A percentile compares a stretch with the other conserved stretches of the same genome.
These are phyloP conservation scores for Annulohypoxylon stygium DNA, from an alignment of 495 filamentous ascomycete genomes.

Conservation along the genomic window DNA sequence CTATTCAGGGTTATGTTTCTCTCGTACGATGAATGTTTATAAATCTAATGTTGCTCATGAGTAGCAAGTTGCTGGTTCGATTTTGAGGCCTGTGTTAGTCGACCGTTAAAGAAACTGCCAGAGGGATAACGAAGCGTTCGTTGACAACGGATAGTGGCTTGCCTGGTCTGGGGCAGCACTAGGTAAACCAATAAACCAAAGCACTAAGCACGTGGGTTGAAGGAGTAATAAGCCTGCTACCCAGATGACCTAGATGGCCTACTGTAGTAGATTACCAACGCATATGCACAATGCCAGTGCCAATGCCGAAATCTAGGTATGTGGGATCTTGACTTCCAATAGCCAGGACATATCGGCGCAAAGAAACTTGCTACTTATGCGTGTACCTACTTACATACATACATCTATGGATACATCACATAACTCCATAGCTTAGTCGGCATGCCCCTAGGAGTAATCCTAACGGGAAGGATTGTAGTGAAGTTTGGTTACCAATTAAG, in stretches of 20 bases:
- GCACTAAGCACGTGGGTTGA: constrained; percentile 40
- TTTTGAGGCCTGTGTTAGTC: neutral
- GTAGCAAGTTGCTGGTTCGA: neutral
- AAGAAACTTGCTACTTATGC: constrained; percentile 5
- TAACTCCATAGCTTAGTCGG: neutral
- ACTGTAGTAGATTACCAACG: constrained; percentile 6
- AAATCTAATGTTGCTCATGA: neutral
- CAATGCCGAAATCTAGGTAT: constrained; percentile 39
- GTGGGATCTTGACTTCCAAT: constrained; percentile 20
- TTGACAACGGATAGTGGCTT: constrained; percentile 35
- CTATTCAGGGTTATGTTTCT: neutral
- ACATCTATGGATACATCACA: neutral
- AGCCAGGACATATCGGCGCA: constrained; percentile 16
- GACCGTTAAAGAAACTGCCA: constrained; percentile 6
- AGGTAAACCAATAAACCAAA: constrained; percentile 14
- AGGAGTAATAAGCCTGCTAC: constrained; percentile 41
- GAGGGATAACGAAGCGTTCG: constrained; percentile 4
- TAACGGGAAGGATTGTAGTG: constrained; percentile 7
- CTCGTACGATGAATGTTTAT: neutral
- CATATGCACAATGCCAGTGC: constrained; percentile 36
- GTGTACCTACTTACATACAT: too few species aligned
- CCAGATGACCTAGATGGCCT: constrained; percentile 1
- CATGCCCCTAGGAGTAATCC: neutral
- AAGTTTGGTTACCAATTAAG: constrained; percentile 6
- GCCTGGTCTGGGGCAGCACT: constrained; percentile 35